These are phyloP conservation scores for Ceratocystis harringtonii DNA, from an alignment of 2,329 filamentous ascomycete species.

Conservation along the genomic window DNA sequence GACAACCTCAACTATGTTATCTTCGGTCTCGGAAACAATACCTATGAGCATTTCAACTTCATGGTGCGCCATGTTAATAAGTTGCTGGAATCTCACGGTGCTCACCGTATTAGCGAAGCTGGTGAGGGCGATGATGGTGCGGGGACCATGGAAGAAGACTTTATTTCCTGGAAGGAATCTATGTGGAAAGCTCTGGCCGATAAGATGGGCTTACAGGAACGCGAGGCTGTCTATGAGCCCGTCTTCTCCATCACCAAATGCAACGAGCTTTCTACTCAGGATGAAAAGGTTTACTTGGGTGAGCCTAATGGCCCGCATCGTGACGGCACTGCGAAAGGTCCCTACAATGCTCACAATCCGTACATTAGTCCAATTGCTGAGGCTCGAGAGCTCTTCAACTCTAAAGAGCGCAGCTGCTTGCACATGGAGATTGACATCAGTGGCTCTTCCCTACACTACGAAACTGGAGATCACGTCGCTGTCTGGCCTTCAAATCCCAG, in stretches of 20 bases:
- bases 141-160: conserved; percentile 99
- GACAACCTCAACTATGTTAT: conserved; percentile 79
- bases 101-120: conserved; percentile 66
- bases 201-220: conserved; percentile 80
- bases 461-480: conserved; percentile 93
- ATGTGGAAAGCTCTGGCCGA: conserved; percentile 85
- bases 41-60: conserved; percentile 97
- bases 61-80: conserved; percentile 91
- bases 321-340: conserved; percentile 66
- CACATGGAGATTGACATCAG: conserved; percentile 91
- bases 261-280: conserved; percentile 56
- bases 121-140: conserved; percentile 96
- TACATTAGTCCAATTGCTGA: conserved; percentile 88
- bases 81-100: conserved; percentile 67
- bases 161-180: conserved; percentile 95
- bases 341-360: conserved; percentile 92
- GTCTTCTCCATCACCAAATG: conserved; percentile 71
- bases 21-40: conserved; percentile 97
- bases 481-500: conserved; percentile 95
- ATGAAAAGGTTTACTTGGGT: conserved; percentile 75
- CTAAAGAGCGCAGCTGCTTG: conserved; percentile 83
- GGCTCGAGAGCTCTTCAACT: conserved; percentile 79
- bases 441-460: conserved; percentile 79
- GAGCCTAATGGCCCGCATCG: conserved; percentile 96
- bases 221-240: conserved; percentile 90